Percentiles rank a stretch among this genome's conserved stretches.
These are phyloP conservation scores for Cutaneotrichosporon dermatis DNA, from an alignment of 1,284 basidiomycete species.

Conservation along the genomic window DNA sequence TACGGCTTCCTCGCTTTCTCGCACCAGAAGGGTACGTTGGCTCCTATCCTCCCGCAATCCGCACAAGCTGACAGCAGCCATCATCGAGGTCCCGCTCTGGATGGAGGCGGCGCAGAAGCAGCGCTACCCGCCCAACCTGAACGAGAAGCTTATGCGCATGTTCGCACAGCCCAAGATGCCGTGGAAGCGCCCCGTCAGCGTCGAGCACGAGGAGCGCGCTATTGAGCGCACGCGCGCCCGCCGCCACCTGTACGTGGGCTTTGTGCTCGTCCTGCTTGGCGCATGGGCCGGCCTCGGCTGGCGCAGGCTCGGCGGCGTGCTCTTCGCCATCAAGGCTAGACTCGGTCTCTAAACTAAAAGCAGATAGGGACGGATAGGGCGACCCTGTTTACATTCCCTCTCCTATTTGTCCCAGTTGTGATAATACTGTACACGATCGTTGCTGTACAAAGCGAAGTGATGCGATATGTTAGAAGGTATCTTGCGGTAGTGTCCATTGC, in stretches of 20 bases:
- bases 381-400: no score
- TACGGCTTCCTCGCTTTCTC: constrained; percentile 46
- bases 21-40: constrained; percentile 39
- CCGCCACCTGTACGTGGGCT: constrained; percentile 14
- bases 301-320: not conserved
- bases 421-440: not conserved
- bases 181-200: constrained; percentile 37
- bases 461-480: no score
- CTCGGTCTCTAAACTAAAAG: constrained; percentile 7
- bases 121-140: constrained; percentile 40
- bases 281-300: constrained; percentile 15
- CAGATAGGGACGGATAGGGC: no score
- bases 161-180: constrained; percentile 25
- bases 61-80: constrained; percentile 17
- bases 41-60: not conserved
- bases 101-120: constrained; percentile 20
- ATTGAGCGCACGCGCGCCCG: constrained; percentile 8
- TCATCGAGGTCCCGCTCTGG: constrained; percentile 36
- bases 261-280: constrained; percentile 13
- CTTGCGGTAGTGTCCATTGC: no score
- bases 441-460: no score
- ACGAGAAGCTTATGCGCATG: constrained; percentile 23
- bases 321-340: not conserved
- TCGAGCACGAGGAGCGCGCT: constrained; percentile 31
- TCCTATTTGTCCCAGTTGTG: not conserved